Conservation (phyloP, 2,329 filamentous ascomycete species). For the Fusarium tuaranense region DNA sequence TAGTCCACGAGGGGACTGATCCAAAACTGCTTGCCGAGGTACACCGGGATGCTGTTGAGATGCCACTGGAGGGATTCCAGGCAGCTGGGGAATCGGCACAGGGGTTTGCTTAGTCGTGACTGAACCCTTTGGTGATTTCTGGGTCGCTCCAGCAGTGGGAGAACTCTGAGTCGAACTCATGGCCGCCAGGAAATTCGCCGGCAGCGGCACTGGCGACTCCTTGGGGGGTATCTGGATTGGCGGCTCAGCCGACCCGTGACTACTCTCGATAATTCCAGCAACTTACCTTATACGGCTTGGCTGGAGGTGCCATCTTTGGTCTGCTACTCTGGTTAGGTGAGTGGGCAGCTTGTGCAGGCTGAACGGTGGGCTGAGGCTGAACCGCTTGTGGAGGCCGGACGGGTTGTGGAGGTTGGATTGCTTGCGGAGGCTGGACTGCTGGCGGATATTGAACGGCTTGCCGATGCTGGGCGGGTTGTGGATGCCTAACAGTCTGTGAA, state of each 20-base stretch:
- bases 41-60: neutral
- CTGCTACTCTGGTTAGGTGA: constrained; percentile 31
- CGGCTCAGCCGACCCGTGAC: constrained; percentile 46
- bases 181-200: constrained; percentile 57
- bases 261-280: constrained; percentile 39
- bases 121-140: constrained; percentile 24
- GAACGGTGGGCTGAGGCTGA: neutral
- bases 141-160: constrained; percentile 19
- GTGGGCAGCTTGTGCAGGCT: neutral
- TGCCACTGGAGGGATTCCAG: constrained; percentile 14
- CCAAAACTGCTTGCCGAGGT: neutral
- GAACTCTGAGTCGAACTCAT: constrained; percentile 48
- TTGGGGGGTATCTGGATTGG: constrained; percentile 51
- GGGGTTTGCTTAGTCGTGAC: constrained; percentile 42
- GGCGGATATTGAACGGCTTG: neutral
- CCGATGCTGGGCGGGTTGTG: neutral
- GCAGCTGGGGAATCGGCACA: constrained; percentile 47
- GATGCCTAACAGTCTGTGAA: neutral
- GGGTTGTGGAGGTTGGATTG: neutral
- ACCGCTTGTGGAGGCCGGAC: neutral
- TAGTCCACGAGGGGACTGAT: neutral
- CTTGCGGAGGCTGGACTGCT: neutral
- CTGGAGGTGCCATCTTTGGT: constrained; percentile 38
- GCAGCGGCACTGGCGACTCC: constrained; percentile 58
- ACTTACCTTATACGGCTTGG: constrained; percentile 51